Evolutionary conservation across 2,329 filamentous ascomycete genomes (phyloP).

Genomic region (Chalaropsis ovoidea): DNA sequence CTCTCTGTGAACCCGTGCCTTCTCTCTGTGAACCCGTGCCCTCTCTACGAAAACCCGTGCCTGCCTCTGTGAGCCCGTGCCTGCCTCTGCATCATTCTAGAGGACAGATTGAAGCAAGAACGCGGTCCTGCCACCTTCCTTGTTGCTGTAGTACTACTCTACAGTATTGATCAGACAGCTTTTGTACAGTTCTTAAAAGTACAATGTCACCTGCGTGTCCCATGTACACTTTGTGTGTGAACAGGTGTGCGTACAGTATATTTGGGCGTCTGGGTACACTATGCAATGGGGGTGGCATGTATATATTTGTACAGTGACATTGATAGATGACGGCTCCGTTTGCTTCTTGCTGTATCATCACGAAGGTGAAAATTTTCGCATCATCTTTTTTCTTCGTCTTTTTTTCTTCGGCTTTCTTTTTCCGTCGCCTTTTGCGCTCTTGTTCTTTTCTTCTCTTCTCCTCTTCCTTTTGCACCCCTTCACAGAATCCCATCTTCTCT

Average conservation of each 20-base stretch:
- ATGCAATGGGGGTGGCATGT: too few species aligned
- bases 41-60: too few species aligned
- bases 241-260: background rate
- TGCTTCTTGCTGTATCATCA: background rate
- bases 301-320: background rate
- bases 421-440: background rate
- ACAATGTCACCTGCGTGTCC: background rate
- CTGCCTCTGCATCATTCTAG: too few species aligned
- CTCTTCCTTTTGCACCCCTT: background rate
- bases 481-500: conserved; percentile 1
- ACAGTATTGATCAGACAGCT: background rate
- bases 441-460: background rate
- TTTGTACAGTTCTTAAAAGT: background rate
- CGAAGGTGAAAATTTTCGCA: background rate
- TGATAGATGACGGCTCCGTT: background rate
- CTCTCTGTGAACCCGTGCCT: too few species aligned
- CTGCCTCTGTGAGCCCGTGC: too few species aligned
- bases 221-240: background rate
- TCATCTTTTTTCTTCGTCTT: background rate
- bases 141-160: background rate
- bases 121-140: background rate
- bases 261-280: background rate
- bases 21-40: too few species aligned
- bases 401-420: background rate
- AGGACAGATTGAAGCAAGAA: background rate